These are phyloP conservation scores for Hibiscus syriacus DNA, from an alignment of 345 rosid genomes.

Conservation along the genomic window DNA sequence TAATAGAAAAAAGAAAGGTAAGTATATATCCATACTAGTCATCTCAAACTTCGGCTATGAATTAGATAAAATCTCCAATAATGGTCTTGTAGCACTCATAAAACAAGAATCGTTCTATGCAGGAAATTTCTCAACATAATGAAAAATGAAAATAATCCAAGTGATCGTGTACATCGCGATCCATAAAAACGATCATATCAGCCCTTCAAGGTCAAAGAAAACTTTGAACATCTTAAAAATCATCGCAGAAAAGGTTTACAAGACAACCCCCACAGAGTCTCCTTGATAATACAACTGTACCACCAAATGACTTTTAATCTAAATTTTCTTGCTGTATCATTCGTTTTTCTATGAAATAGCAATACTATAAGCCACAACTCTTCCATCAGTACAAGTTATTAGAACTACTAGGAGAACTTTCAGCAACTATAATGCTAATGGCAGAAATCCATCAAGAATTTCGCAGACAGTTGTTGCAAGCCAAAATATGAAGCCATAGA, in stretches of 20 bases:
- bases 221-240: background rate
- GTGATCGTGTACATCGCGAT: background rate
- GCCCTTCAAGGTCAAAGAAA: background rate
- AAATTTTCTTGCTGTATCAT: too few relatives aligned
- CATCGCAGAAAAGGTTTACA: background rate
- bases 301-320: background rate
- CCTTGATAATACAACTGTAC: background rate
- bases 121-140: too few relatives aligned
- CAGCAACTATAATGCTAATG: background rate
- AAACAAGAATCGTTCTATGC: too few relatives aligned
- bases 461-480: background rate
- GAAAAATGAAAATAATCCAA: background rate
- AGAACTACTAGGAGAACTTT: background rate
- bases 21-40: too few relatives aligned
- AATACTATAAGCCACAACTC: background rate
- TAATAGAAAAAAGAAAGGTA: too few relatives aligned
- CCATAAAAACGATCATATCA: background rate
- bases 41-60: too few relatives aligned
- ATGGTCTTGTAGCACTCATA: too few relatives aligned
- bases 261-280: background rate
- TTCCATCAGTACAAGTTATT: background rate
- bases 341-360: too few relatives aligned
- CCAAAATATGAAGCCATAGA: background rate
- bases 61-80: too few relatives aligned
- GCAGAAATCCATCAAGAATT: background rate